Evolutionary conservation across 2,329 filamentous ascomycete genomes (phyloP).

Genomic region (Aspergillus alliaceus): DNA sequence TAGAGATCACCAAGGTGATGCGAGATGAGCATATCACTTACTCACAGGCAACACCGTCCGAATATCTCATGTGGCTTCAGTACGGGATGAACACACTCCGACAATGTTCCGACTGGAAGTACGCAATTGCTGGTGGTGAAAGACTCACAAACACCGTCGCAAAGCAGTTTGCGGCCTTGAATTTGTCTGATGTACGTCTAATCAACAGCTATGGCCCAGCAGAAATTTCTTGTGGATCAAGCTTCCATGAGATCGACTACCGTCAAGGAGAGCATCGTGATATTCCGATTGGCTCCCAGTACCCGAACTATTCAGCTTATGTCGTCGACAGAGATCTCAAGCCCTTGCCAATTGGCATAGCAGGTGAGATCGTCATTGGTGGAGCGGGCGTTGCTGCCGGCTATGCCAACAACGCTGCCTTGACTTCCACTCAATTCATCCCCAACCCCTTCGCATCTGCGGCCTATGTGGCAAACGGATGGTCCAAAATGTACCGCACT

Average conservation of each 20-base stretch:
- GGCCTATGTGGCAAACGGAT: constrained; percentile 3
- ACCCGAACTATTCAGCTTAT: constrained; percentile 37
- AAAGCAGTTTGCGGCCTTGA: constrained; percentile 13
- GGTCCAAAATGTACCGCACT: constrained; percentile 22
- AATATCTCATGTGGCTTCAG: constrained; percentile 18
- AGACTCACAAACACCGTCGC: constrained; percentile 9
- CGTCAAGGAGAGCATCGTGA: too few relatives aligned
- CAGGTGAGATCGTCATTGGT: constrained; percentile 46
- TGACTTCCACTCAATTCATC: constrained; percentile 9
- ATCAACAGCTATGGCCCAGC: constrained; percentile 19
- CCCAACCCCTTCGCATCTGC: constrained; percentile 4
- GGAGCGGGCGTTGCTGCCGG: constrained; percentile 25
- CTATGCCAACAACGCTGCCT: constrained; percentile 16
- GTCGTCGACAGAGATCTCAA: constrained; percentile 37
- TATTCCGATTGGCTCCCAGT: too few relatives aligned
- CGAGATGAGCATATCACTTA: constrained; percentile 16
- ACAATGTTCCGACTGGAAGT: too few relatives aligned
- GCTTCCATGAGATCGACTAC: constrained; percentile 16
- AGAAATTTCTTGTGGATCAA: constrained; percentile 22
- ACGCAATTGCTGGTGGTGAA: constrained; percentile 22
- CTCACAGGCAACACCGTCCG: constrained; percentile 22
- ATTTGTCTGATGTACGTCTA: constrained; percentile 15
- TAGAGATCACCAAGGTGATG: constrained; percentile 19
- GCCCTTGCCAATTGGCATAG: constrained; percentile 39
- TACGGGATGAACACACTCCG: too few relatives aligned